phyloP scores from a whole-genome alignment of 2,329 filamentous ascomycete species.

The Cercospora sp. region DNA sequence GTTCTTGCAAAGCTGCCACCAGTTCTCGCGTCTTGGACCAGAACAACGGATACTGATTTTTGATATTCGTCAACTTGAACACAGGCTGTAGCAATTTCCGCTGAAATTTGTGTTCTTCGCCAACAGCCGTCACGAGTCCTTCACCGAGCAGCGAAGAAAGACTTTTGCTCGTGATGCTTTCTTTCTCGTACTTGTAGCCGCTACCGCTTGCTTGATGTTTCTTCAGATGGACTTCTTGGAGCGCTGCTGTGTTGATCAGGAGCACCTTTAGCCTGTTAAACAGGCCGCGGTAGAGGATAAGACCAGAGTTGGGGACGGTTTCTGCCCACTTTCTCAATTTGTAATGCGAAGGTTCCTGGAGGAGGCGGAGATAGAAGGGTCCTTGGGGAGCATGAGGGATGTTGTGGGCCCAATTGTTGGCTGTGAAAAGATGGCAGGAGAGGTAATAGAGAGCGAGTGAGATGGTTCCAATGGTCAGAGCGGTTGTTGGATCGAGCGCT shows the following conservation, averaged over 20 bases:
- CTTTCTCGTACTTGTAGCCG: constrained; percentile 13
- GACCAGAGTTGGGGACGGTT: constrained; percentile 11
- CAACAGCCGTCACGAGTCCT: constrained; percentile 18
- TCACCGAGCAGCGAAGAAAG: constrained; percentile 17
- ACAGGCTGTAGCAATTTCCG: background rate
- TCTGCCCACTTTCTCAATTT: background rate
- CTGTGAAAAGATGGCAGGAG: no score
- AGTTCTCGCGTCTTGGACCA: background rate
- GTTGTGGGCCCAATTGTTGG: background rate
- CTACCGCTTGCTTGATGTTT: background rate
- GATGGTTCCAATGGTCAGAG: background rate
- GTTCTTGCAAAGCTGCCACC: background rate
- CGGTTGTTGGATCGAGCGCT: background rate
- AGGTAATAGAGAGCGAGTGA: no score
- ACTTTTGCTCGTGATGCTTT: constrained; percentile 5
- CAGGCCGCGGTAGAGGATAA: constrained; percentile 16
- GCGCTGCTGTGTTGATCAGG: constrained; percentile 7
- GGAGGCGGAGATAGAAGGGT: background rate
- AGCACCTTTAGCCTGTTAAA: constrained; percentile 11
- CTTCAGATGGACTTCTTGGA: constrained; percentile 7
- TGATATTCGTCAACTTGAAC: background rate
- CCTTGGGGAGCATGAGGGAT: background rate
- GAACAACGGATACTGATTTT: background rate
- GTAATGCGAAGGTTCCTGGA: background rate
- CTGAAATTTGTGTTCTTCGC: background rate